Conservation (phyloP, 352 stramenopile genomes). For the Phytopythium kandeliae region DNA sequence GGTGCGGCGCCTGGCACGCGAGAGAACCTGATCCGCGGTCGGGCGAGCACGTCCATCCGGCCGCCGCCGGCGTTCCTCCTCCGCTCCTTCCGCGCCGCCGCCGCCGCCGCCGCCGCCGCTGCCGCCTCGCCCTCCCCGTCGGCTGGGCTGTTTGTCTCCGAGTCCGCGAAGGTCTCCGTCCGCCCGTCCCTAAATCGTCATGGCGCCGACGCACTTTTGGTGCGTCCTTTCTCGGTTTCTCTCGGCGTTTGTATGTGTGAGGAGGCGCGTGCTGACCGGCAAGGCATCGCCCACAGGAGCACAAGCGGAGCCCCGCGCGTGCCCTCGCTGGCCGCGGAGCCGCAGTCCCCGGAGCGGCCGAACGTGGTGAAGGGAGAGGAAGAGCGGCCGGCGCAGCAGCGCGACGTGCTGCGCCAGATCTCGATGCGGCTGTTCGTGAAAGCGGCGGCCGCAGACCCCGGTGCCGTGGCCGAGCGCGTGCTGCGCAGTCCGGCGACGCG, state of each 20-base stretch:
- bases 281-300: neutral
- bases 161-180: no score
- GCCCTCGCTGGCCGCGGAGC: neutral
- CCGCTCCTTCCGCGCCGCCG: neutral
- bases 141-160: no score
- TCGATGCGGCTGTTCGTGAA: conserved; percentile 77
- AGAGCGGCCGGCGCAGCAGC: conserved; percentile 28
- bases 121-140: no score
- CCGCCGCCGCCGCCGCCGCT: no score
- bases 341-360: conserved; percentile 1
- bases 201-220: conserved; percentile 44
- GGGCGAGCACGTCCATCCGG: neutral
- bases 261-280: neutral
- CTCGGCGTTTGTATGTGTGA: neutral
- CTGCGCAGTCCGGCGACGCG: conserved; percentile 52
- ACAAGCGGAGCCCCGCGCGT: neutral
- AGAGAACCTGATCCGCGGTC: conserved; percentile 2
- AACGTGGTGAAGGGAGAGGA: conserved; percentile 2
- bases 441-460: conserved; percentile 13
- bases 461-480: conserved; percentile 59
- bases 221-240: conserved; percentile 12
- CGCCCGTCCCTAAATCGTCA: no score
- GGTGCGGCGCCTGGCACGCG: neutral
- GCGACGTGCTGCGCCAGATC: conserved; percentile 68
- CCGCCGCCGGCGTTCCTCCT: neutral